Conservation (phyloP, 1,284 basidiomycete genomes). For the Schizophyllum commune region DNA sequence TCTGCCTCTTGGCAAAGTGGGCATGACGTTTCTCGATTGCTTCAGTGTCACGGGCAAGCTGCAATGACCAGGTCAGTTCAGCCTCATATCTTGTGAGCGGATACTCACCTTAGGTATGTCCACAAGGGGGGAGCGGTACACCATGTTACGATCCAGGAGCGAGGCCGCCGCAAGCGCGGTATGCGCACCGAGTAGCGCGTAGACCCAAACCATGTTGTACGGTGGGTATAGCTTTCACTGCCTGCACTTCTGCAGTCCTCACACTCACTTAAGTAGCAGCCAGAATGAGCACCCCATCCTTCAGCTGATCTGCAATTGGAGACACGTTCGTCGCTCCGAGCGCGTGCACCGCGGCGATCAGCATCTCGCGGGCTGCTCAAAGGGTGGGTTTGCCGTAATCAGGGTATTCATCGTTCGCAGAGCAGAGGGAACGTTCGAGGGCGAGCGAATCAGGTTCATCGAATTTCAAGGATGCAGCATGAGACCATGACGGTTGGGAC, state of each 20-base stretch:
- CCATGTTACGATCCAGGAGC: conserved; percentile 38
- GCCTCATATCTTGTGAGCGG: neutral
- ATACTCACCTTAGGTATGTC: conserved; percentile 30
- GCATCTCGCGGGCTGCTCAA: neutral
- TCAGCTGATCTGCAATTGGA: too few relatives aligned
- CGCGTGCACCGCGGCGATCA: neutral
- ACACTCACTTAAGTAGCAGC: neutral
- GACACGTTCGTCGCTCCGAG: neutral
- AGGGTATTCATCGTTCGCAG: conserved; percentile 7
- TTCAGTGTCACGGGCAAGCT: conserved; percentile 35
- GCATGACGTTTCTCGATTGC: conserved; percentile 32
- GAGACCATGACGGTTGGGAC: neutral
- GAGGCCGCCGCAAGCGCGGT: conserved; percentile 19
- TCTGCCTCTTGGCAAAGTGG: conserved; percentile 31
- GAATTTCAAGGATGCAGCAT: neutral
- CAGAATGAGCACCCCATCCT: too few relatives aligned
- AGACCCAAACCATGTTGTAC: neutral
- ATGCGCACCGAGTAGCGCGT: conserved; percentile 6
- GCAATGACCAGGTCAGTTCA: neutral
- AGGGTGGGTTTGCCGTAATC: neutral
- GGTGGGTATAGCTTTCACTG: too few relatives aligned
- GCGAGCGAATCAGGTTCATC: neutral
- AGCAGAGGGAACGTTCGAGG: conserved; percentile 4
- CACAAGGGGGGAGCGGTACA: conserved; percentile 40
- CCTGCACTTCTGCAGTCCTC: neutral